Conservation (phyloP, 257 asterid species). For the Solanum clarkiae region DNA sequence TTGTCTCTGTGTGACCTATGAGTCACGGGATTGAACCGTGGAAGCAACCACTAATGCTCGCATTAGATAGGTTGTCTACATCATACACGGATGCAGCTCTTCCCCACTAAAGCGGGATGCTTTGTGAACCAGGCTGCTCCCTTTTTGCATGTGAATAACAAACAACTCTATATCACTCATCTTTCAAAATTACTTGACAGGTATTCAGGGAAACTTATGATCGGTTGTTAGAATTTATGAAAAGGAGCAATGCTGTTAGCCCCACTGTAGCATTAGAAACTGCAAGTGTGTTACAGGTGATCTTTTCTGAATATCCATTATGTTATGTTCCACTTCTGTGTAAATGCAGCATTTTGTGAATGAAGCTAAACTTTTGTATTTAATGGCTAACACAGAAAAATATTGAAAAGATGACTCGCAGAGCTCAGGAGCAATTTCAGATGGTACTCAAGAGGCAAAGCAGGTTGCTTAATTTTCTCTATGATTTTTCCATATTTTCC, state of each 20-base stretch:
- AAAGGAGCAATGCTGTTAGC: constrained; percentile 93
- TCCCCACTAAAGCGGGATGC: background rate
- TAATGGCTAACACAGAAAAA: constrained; percentile 50
- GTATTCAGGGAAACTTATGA: constrained; percentile 79
- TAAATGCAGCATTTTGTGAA: background rate
- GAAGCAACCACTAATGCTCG: background rate
- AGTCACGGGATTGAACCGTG: background rate
- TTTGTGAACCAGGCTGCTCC: background rate
- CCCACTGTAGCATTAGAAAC: constrained; percentile 94
- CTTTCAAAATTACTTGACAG: constrained; percentile 21
- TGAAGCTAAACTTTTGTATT: constrained; percentile 22
- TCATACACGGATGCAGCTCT: background rate
- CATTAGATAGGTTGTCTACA: background rate
- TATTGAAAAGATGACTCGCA: constrained; percentile 87
- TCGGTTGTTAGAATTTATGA: constrained; percentile 65
- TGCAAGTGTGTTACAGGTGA: constrained; percentile 91
- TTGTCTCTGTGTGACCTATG: background rate
- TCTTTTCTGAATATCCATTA: background rate
- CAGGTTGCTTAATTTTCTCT: constrained; percentile 44
- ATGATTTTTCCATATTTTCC: background rate
- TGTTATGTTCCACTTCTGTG: background rate
- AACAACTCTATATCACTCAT: background rate
- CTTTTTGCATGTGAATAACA: background rate
- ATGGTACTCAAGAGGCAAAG: constrained; percentile 95
- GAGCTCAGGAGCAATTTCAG: constrained; percentile 98